Evolutionary conservation across 2,329 filamentous ascomycete species (phyloP), one percentile per base, ranked within the genome.

Genomic region (Clonostachys solani): DNA sequence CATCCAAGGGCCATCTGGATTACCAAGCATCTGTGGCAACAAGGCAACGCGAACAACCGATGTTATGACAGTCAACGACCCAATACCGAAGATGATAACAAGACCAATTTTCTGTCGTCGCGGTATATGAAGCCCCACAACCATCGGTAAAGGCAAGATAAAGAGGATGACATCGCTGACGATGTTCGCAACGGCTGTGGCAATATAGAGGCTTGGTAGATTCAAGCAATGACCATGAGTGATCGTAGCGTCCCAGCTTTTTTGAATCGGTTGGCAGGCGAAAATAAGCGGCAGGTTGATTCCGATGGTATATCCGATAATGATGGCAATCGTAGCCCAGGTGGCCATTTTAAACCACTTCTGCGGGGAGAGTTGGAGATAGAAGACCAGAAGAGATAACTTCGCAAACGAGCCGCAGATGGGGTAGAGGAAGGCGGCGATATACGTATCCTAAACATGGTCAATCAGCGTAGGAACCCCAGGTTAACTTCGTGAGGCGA

Each of bases 141-240:
- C 58, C 10, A 71, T 69, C 2, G 66, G 67, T 33, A 75, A 61
- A 0, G 74, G 74, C 5, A 77, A 56, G 2, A 64, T 50, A 42
- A 72, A 68, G 15, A 73, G 65, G 18, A 74, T 49, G 5, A 76
- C 41, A 52, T 77, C 72, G 5, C 72, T 73, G 16, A 68, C 46
- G 43, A 74, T 69, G 47, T 73, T 74, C 12, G 72, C 58, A 2
- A 62, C 67, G 0, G 73, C 71, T 34, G 72, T 73, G 33, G 65
- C 60, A 23, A 76, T 64, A 56, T 76, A 76, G 36, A 76, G 66
- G 3, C 67, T 57, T 15, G 71, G 65, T 19, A 69, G 66, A 43
- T 71, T 58, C 44, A 77, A 62, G 51, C 74, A 77, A 19, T 19
- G 18, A 5, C 18, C 18, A 5, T 19, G 18, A 5, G 18, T 19